phyloP scores from a whole-genome alignment of 2,329 filamentous ascomycete genomes.

The Periconia sp. region DNA sequence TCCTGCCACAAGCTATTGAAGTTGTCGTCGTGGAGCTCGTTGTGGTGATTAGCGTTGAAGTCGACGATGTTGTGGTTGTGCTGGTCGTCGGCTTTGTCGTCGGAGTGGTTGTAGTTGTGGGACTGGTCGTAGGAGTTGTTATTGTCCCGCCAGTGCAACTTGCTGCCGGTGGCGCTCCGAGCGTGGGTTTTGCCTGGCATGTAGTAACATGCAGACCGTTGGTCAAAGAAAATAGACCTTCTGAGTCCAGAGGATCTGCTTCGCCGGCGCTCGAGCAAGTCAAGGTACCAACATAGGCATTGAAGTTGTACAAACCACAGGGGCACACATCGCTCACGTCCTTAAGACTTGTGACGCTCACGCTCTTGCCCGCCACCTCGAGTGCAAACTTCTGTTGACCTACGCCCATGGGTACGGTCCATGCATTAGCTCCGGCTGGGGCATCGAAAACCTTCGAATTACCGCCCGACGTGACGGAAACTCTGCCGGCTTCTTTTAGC shows the following conservation, averaged over 20 bases:
- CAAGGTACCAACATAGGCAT: conserved; percentile 60
- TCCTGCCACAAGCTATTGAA: background rate
- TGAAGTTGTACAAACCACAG: conserved; percentile 64
- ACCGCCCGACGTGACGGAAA: conserved; percentile 55
- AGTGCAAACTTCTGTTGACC: conserved; percentile 57
- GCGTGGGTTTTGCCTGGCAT: conserved; percentile 2
- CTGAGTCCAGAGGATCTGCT: background rate
- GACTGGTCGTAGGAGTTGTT: background rate
- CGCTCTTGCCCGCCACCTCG: conserved; percentile 40
- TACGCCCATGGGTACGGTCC: conserved; percentile 54
- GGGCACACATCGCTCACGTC: conserved; percentile 57
- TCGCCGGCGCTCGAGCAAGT: conserved; percentile 29
- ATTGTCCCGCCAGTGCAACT: conserved; percentile 1
- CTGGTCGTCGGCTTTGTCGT: too few species aligned
- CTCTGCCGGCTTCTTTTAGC: conserved; percentile 52
- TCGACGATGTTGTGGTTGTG: too few species aligned
- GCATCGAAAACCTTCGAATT: conserved; percentile 53
- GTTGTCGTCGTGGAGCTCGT: background rate
- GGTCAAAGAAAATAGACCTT: background rate
- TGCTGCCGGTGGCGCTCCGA: background rate
- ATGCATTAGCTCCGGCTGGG: conserved; percentile 53
- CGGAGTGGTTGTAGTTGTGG: background rate
- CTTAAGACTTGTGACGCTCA: conserved; percentile 57
- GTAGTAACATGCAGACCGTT: background rate
- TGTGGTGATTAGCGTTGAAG: too few species aligned